phyloP scores from a whole-genome alignment of 148 eudicot genomes.

The Dysphania ambrosioides region DNA sequence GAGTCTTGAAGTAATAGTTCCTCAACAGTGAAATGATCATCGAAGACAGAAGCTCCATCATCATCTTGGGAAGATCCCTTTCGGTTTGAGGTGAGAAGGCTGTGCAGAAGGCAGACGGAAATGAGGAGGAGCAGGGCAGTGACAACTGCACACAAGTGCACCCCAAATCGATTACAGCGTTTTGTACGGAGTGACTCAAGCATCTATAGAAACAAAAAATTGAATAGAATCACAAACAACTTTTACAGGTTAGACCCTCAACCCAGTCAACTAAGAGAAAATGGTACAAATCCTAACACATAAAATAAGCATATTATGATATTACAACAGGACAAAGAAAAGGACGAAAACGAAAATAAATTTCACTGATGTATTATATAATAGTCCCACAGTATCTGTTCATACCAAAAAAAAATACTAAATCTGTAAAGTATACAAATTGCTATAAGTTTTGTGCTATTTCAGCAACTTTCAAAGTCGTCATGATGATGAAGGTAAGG shows the following conservation, averaged over 20 bases:
- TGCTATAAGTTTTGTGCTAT: not conserved
- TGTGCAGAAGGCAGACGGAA: slow-evolving; percentile 12
- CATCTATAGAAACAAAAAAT: not conserved
- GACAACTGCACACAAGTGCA: slow-evolving; percentile 3
- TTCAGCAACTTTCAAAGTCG: not conserved
- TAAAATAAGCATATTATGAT: no score
- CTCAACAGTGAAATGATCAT: not conserved
- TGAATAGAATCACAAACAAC: not conserved
- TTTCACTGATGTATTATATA: not conserved
- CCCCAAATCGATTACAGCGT: slow-evolving; percentile 13
- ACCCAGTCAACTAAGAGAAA: not conserved
- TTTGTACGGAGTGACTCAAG: slow-evolving; percentile 9
- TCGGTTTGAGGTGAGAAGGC: not conserved
- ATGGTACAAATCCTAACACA: no score
- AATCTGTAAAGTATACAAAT: not conserved
- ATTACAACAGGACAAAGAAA: not conserved
- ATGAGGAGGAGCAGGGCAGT: slow-evolving; percentile 16
- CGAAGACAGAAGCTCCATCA: not conserved
- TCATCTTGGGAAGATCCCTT: not conserved
- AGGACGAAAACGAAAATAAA: not conserved
- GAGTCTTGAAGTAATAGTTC: slow-evolving; percentile 21
- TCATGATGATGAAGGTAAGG: not conserved
- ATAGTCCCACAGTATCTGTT: not conserved
- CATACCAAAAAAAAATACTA: not conserved
- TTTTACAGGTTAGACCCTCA: not conserved